Conservation (phyloP, 768 basidiomycete genomes). For the Tulasnella calospora region DNA sequence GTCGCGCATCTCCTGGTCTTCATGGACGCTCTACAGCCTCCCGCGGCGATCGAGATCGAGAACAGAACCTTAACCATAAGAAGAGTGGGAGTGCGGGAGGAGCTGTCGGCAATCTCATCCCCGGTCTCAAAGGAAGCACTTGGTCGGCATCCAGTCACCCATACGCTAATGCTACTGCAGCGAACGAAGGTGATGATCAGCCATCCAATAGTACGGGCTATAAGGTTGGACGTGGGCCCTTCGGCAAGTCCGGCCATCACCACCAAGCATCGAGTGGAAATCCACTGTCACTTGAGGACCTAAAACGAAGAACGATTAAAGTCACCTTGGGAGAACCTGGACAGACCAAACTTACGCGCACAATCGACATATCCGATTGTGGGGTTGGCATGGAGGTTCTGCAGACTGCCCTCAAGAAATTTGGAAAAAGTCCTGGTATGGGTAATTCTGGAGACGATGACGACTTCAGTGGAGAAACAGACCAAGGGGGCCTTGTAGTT, state of each 20-base stretch:
- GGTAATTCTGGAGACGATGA: slow-evolving; percentile 35
- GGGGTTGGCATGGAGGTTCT: slow-evolving; percentile 79
- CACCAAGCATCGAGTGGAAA: slow-evolving; percentile 27
- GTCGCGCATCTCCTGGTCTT: slow-evolving; percentile 31
- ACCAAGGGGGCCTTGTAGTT: slow-evolving; percentile 70
- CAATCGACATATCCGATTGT: slow-evolving; percentile 78
- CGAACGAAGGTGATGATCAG: not conserved
- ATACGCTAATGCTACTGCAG: not conserved
- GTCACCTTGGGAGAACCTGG: slow-evolving; percentile 82
- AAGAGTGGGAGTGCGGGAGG: slow-evolving; percentile 18
- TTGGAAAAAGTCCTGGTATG: slow-evolving; percentile 52
- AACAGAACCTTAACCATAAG: slow-evolving; percentile 9
- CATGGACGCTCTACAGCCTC: slow-evolving; percentile 12
- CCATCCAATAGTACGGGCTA: slow-evolving; percentile 40
- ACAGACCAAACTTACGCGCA: slow-evolving; percentile 47
- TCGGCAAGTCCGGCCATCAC: slow-evolving; percentile 45
- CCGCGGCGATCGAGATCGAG: not conserved
- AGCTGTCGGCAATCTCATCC: slow-evolving; percentile 21
- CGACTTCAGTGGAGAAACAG: slow-evolving; percentile 56
- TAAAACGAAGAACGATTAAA: slow-evolving; percentile 80
- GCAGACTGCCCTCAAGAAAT: slow-evolving; percentile 84
- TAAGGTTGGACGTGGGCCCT: slow-evolving; percentile 58
- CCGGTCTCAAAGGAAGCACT: slow-evolving; percentile 15
- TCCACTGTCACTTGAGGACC: slow-evolving; percentile 63
- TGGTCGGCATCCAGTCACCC: slow-evolving; percentile 22